Evolutionary conservation across 257 asterid genomes (phyloP).

Genomic region (Ballota nigra): DNA sequence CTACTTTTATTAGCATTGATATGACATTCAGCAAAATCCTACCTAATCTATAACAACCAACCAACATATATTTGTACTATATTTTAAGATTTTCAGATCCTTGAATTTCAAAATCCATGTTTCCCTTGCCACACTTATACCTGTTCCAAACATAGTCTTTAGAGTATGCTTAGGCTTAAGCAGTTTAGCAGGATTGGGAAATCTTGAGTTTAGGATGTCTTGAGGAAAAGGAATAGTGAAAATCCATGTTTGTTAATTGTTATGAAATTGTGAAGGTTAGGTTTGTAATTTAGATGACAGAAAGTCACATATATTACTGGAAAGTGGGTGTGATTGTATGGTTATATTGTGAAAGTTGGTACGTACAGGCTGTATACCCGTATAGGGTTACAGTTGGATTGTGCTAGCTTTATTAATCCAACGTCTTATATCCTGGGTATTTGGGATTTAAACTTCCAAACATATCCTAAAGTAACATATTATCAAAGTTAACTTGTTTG

Average conservation of each 20-base stretch:
- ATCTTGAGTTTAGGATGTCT: background rate
- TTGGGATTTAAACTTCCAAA: background rate
- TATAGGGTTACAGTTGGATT: background rate
- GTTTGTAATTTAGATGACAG: background rate
- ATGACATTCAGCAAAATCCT: background rate
- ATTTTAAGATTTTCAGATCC: background rate
- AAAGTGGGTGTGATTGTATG: background rate
- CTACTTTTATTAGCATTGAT: no score
- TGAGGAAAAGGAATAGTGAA: background rate
- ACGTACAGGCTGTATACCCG: no score
- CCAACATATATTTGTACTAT: background rate
- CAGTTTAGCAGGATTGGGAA: background rate
- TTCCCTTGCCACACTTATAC: background rate
- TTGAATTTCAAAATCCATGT: background rate
- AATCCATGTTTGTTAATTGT: background rate
- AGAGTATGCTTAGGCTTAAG: background rate
- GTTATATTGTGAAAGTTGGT: background rate
- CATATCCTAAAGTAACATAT: background rate
- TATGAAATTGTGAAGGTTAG: background rate
- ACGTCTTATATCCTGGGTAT: background rate
- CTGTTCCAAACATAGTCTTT: background rate
- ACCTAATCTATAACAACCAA: background rate
- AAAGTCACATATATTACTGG: background rate
- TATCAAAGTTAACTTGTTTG: conserved; percentile 13
- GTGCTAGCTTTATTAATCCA: background rate